Evolutionary conservation across 345 rosid species (phyloP), one percentile per base, ranked within the genome.

Genomic region (Iberis pinnata): DNA sequence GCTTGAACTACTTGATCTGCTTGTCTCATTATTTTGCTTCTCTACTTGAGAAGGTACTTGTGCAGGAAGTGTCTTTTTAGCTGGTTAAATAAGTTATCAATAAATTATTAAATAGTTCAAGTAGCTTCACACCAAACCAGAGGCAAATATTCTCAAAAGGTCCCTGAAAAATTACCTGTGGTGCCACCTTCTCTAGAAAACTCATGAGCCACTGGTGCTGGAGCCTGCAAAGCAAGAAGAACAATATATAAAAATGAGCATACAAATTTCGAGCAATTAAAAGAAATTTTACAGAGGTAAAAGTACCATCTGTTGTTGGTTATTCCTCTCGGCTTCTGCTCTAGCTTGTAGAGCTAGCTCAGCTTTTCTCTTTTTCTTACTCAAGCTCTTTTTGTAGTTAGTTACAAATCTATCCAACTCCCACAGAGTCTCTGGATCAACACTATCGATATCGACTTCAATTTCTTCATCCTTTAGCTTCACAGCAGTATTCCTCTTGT

Each of bases 371-470:
- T 88, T 92, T 72, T 77, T 76, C 84, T 92, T 92, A 78, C 98
- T 92, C 71, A 92, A 70, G 58, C 93, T 85, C 73, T 92, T 88
- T 71, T 83, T 92, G 66, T 83, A 92, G 78, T 92, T 92, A 60
- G 89, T 85, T 0, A 88, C 88, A 76, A 88, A 92, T 71, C 98
- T 83, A 67, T 92, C 98, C 36, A 92, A 81, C 76, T 92, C 98
- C 98, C 98, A 92, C 18, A 92, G 82, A 53, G 98, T 92, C 79
- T 92, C 98, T 0, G 86, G 76, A 70, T 92, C 98, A 73, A 92
- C 96, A 70, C 79, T 80, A 70, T 90, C 98, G 58, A 90, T 90
- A 68, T 90, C 98, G 33, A 90, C 96, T 72, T 92, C 98, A 65
- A 92, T 88, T 70, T 92, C 98, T 62, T 81, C 97, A 49, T 88